phyloP scores from a whole-genome alignment of 345 rosid genomes.

The Salix arbutifolia region DNA sequence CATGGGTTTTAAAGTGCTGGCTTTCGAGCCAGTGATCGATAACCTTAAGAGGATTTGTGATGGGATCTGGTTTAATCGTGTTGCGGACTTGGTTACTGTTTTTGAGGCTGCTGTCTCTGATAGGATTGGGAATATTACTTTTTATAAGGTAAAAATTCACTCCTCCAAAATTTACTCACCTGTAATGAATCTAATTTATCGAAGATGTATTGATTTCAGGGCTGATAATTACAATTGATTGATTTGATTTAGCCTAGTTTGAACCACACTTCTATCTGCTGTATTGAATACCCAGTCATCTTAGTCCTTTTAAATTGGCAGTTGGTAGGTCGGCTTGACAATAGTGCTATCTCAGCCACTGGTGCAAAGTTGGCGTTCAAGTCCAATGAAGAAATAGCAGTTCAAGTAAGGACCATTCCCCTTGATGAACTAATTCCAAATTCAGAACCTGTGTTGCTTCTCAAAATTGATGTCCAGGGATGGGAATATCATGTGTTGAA shows the following conservation, averaged over 20 bases:
- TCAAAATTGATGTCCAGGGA: slow-evolving; percentile 94
- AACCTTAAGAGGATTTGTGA: slow-evolving; percentile 94
- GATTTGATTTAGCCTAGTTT: background rate
- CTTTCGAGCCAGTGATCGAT: slow-evolving; percentile 91
- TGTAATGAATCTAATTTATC: background rate
- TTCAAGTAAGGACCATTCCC: slow-evolving; percentile 78
- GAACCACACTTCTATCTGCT: background rate
- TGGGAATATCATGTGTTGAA: slow-evolving; percentile 93
- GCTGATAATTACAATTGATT: background rate
- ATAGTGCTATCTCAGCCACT: slow-evolving; percentile 81
- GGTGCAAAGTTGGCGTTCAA: slow-evolving; percentile 94
- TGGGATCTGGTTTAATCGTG: slow-evolving; percentile 89
- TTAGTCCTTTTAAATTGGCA: slow-evolving; percentile 18
- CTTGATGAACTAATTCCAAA: slow-evolving; percentile 70
- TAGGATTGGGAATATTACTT: slow-evolving; percentile 66
- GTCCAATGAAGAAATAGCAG: slow-evolving; percentile 84
- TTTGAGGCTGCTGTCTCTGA: slow-evolving; percentile 91
- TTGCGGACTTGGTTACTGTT: slow-evolving; percentile 64
- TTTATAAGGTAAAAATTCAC: slow-evolving; percentile 58
- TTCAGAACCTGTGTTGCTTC: slow-evolving; percentile 52
- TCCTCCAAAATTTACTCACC: background rate
- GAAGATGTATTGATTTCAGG: background rate
- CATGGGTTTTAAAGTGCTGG: slow-evolving; percentile 83
- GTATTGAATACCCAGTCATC: background rate
- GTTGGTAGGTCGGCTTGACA: slow-evolving; percentile 98